Conservation (phyloP, 768 basidiomycete genomes). For the Rhizopogon roseolus region DNA sequence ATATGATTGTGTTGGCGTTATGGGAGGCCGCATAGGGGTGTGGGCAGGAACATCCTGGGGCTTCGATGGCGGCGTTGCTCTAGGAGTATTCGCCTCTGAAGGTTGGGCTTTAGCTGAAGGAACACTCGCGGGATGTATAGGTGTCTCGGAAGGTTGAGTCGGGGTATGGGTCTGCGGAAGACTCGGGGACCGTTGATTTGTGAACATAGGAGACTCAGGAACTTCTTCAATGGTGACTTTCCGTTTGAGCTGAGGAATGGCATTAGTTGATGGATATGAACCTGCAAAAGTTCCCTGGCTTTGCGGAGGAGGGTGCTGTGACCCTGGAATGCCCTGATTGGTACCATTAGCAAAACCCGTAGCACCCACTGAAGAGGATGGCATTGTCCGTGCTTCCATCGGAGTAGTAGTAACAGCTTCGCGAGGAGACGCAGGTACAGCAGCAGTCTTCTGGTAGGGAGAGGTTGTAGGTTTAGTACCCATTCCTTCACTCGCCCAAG, state of each 20-base stretch:
- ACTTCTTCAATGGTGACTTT: slow-evolving; percentile 26
- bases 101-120: slow-evolving; percentile 1
- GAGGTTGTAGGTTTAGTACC: not conserved
- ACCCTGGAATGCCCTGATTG: not conserved
- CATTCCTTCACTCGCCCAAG: not conserved
- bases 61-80: slow-evolving; percentile 17
- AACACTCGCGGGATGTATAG: slow-evolving; percentile 2
- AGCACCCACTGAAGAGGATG: not conserved
- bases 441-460: not conserved
- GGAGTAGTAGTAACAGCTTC: not conserved
- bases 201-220: slow-evolving; percentile 13
- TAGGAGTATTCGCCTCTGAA: slow-evolving; percentile 8
- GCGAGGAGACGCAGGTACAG: not conserved
- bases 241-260: slow-evolving; percentile 9
- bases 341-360: not conserved
- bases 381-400: not conserved
- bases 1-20: not conserved
- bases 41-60: slow-evolving; percentile 10
- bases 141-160: slow-evolving; percentile 6
- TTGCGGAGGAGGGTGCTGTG: not conserved
- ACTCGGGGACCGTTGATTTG: slow-evolving; percentile 7
- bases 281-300: not conserved
- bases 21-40: not conserved
- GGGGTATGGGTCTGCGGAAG: slow-evolving; percentile 3
- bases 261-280: slow-evolving; percentile 2